Evolutionary conservation across 2,329 filamentous ascomycete genomes (phyloP).

Genomic region (Beauveria medogensis): DNA sequence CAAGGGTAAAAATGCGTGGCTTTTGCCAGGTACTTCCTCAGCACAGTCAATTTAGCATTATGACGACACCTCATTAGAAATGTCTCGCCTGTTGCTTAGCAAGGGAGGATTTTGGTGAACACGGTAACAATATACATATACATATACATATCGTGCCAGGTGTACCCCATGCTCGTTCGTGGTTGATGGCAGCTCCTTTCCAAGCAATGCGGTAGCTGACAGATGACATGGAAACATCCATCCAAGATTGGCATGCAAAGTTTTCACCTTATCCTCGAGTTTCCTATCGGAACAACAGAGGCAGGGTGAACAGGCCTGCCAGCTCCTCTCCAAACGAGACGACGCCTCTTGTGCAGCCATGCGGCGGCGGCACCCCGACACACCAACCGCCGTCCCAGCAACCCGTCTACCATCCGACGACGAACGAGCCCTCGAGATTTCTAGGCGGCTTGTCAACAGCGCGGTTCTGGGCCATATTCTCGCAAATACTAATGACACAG

Average conservation of each 20-base stretch:
- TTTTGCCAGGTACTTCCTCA: too few species aligned
- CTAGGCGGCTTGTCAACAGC: slow-evolving; percentile 37
- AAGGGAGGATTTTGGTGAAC: too few species aligned
- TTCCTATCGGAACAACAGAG: neutral
- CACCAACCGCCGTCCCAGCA: neutral
- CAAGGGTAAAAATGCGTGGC: too few species aligned
- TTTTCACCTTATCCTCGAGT: neutral
- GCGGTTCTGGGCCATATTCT: slow-evolving; percentile 57
- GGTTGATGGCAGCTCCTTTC: neutral
- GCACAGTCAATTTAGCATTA: too few species aligned
- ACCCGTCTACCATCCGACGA: neutral
- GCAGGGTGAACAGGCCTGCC: neutral
- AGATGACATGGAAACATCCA: neutral
- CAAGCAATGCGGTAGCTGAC: neutral
- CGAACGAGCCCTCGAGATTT: slow-evolving; percentile 19
- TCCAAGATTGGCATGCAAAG: neutral
- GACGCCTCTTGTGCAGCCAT: neutral
- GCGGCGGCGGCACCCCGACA: neutral
- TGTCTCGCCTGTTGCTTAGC: too few species aligned
- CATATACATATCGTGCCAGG: too few species aligned
- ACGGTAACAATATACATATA: neutral
- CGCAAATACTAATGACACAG: slow-evolving; percentile 46
- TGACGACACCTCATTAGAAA: neutral
- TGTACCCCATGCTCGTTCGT: neutral
- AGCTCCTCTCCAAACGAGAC: neutral